Percentiles rank a stretch among this genome's conserved stretches.
phyloP scores from a whole-genome alignment of 768 basidiomycete genomes.

The Strobilomyces dryophilus region DNA sequence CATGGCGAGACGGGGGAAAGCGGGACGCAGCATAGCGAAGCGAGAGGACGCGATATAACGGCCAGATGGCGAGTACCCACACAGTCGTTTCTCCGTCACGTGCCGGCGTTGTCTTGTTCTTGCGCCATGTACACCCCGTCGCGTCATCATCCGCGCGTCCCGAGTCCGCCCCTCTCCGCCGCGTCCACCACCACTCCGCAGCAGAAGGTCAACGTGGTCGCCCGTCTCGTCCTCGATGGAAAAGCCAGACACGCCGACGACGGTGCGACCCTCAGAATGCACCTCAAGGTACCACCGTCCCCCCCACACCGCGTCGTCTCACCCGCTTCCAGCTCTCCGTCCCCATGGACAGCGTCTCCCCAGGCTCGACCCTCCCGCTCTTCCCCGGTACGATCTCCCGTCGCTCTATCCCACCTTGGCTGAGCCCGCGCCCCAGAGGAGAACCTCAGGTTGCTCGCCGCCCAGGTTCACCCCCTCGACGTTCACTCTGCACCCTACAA shows the following conservation, averaged over 20 bases:
- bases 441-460: constrained; percentile 68
- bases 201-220: constrained; percentile 62
- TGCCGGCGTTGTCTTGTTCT: not conserved
- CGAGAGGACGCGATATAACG: not conserved
- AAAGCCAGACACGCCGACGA: constrained; percentile 63
- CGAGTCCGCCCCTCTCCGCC: constrained; percentile 30
- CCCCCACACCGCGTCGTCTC: not conserved
- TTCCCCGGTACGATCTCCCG: constrained; percentile 54
- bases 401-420: not conserved
- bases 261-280: constrained; percentile 67
- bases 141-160: constrained; percentile 11
- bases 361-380: constrained; percentile 66
- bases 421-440: constrained; percentile 50
- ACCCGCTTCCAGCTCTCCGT: constrained; percentile 50
- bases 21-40: constrained; percentile 8
- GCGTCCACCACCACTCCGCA: constrained; percentile 43
- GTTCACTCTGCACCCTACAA: constrained; percentile 67
- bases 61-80: constrained; percentile 18
- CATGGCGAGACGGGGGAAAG: constrained; percentile 20
- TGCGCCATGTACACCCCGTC: constrained; percentile 12
- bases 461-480: constrained; percentile 76
- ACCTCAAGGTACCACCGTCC: constrained; percentile 55
- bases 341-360: constrained; percentile 59
- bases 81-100: constrained; percentile 20
- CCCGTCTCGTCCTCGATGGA: constrained; percentile 71